Base-by-base conservation (phyloP, 1,139 yeast genomes). In the Yamadazyma diospyri region DNA sequence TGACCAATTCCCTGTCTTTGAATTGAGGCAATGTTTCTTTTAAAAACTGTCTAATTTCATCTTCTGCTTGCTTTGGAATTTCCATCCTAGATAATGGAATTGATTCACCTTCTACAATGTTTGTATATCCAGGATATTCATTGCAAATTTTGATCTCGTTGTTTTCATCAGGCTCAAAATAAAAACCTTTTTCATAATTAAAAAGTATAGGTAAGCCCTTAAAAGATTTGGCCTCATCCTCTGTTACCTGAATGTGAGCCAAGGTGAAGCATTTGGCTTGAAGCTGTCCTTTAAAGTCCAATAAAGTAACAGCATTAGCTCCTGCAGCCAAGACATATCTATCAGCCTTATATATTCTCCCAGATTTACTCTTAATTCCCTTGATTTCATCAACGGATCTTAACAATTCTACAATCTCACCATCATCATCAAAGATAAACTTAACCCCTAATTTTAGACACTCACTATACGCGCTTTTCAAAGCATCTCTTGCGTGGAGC, bases 131-230 rank as follows among this genome's bases (percentile, higher is more conserved):
- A 4, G 48, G 46, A 22, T 37, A 42, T 20, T 45, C 47, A 25
- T 39, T 44, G 27, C 46, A 42, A 12, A 46, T 36, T 29, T 46
- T 47, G 16, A 24, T n/a, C 16, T 24, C 27, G 16, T 24, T 13
- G 19, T 24, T 24, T 12, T n/a, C 15, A 37, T 52, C 58, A n/a
- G 61, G 57, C 29, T 53, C 58, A 26, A 55, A 43, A 28, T 53
- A 43, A 43, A 55, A 55, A 3, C 60, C 60, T 23, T 42, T 41
- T 21, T 55, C 59, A 10, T 43, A 33, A 30, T 64, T 58, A 39
- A 64, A 50, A 21, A 66, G 53, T 6, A 69, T 64, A 2, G 75
- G 75, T 23, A 59, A 51, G 22, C 47, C 45, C 39, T 50, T 56
- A 23, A 54, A 54, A 15, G 37, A 39, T 6, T 35, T 38, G 21